A percentile compares a stretch with the other conserved stretches of the same genome.
Conservation (phyloP, 1,139 yeast species). For the Blastobotrys apis region DNA sequence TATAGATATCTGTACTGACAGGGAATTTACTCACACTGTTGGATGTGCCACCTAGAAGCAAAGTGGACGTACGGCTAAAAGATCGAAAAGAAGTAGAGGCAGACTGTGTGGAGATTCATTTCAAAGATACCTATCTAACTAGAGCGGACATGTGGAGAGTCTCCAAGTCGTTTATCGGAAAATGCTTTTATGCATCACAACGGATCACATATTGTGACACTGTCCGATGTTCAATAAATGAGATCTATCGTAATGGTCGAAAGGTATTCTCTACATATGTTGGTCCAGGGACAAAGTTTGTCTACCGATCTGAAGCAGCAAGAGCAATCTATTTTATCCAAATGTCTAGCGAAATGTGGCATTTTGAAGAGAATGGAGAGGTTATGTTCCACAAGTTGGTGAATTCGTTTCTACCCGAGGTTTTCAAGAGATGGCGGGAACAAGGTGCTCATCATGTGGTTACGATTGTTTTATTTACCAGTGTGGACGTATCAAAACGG, state of each 20-base stretch:
- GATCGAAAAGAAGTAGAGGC: constrained; percentile 54
- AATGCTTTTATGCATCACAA: constrained; percentile 67
- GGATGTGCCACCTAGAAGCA: constrained; percentile 64
- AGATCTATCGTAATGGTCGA: constrained; percentile 67
- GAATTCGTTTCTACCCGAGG: constrained; percentile 83
- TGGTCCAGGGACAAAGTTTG: constrained; percentile 69
- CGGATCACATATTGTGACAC: constrained; percentile 58
- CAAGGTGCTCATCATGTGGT: constrained; percentile 86
- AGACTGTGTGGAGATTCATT: constrained; percentile 75
- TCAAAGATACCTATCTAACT: constrained; percentile 75
- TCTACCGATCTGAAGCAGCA: constrained; percentile 88
- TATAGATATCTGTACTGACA: constrained; percentile 54
- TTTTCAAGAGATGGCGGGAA: constrained; percentile 83
- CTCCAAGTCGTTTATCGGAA: constrained; percentile 55
- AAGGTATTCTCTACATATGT: constrained; percentile 52
- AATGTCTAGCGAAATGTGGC: constrained; percentile 95
- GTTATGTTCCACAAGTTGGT: constrained; percentile 89
- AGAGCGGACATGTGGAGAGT: constrained; percentile 94
- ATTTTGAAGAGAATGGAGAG: constrained; percentile 94
- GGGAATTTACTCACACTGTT: constrained; percentile 59
- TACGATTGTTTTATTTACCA: constrained; percentile 82
- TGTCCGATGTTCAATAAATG: constrained; percentile 60
- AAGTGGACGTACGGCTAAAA: constrained; percentile 49
- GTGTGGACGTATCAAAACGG: constrained; percentile 57
- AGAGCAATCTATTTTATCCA: constrained; percentile 79